These are phyloP conservation scores for Tolypocladium tropicale DNA, from an alignment of 2,329 filamentous ascomycete genomes.

Conservation along the genomic window DNA sequence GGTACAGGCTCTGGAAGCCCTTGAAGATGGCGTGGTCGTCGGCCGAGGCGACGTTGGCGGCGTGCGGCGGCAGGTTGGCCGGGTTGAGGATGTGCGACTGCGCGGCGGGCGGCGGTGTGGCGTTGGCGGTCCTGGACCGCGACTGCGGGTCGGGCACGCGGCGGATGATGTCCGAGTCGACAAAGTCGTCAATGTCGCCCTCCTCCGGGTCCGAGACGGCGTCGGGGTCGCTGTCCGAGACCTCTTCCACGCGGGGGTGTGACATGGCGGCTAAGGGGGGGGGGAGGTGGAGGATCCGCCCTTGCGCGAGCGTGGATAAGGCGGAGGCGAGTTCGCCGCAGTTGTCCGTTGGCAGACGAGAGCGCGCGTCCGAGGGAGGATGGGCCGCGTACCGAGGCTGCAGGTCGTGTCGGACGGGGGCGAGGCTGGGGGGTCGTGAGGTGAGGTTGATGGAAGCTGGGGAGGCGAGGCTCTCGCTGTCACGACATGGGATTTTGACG, in stretches of 20 bases:
- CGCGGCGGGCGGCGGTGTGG: constrained; percentile 11
- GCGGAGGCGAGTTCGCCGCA: too few species aligned
- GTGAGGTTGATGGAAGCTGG: too few species aligned
- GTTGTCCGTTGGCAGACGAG: too few species aligned
- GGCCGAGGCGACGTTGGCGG: constrained; percentile 17
- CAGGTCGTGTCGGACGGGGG: not conserved
- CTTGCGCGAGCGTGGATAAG: not conserved
- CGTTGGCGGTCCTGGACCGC: constrained; percentile 18
- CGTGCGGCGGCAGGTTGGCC: constrained; percentile 19
- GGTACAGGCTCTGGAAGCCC: constrained; percentile 83
- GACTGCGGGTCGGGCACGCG: constrained; percentile 23
- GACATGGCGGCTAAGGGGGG: constrained; percentile 69
- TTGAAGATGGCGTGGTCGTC: constrained; percentile 51
- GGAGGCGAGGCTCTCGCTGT: not conserved
- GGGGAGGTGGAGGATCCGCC: too few species aligned
- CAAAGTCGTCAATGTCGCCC: constrained; percentile 63
- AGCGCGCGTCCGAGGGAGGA: not conserved
- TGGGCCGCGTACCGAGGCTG: not conserved
- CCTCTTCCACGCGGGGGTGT: constrained; percentile 83
- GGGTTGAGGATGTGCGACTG: constrained; percentile 15
- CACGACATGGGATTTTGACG: not conserved
- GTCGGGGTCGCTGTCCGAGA: constrained; percentile 68
- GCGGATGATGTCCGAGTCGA: constrained; percentile 46
- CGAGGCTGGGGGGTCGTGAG: not conserved
- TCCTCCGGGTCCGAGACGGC: constrained; percentile 69